Conservation (phyloP, 2,329 filamentous ascomycete genomes). For the Fusarium sp. region DNA sequence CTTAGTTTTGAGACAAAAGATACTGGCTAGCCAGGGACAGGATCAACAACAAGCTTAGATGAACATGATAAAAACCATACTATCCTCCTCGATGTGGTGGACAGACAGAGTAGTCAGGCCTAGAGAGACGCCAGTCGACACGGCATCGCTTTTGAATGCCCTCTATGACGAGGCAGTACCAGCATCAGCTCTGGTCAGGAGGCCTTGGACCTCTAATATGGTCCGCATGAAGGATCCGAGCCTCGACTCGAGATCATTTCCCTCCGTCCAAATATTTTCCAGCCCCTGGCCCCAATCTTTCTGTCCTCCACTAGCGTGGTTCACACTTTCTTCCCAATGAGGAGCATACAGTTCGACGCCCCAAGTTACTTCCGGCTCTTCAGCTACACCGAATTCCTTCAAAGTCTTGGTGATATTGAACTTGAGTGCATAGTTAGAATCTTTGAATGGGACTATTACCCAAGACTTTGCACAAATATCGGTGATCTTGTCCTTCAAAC, state of each 20-base stretch:
- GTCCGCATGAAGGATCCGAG: slow-evolving; percentile 48
- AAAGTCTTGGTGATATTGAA: slow-evolving; percentile 48
- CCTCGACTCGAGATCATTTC: slow-evolving; percentile 41
- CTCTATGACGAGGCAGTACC: slow-evolving; percentile 15
- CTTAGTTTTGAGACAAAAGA: slow-evolving; percentile 58
- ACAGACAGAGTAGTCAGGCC: slow-evolving; percentile 10
- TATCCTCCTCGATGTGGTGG: background rate
- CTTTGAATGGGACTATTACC: slow-evolving; percentile 45
- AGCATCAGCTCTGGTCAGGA: slow-evolving; percentile 36
- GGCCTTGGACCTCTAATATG: slow-evolving; percentile 49
- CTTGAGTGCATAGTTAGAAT: slow-evolving; percentile 51
- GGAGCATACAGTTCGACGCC: slow-evolving; percentile 49
- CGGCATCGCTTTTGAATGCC: slow-evolving; percentile 8
- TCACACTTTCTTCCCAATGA: slow-evolving; percentile 54
- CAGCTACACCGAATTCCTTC: slow-evolving; percentile 29
- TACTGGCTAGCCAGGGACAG: slow-evolving; percentile 53
- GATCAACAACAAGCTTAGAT: slow-evolving; percentile 40
- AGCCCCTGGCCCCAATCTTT: slow-evolving; percentile 50
- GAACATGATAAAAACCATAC: background rate
- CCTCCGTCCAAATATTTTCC: slow-evolving; percentile 50
- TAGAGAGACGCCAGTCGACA: slow-evolving; percentile 3
- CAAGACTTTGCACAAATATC: slow-evolving; percentile 46
- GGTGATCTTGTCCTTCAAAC: slow-evolving; percentile 15
- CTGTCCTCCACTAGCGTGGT: slow-evolving; percentile 41
- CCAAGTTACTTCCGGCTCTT: slow-evolving; percentile 45